phyloP scores from a whole-genome alignment of 192 early-diverging fungal genomes.

The Podila verticillata region DNA sequence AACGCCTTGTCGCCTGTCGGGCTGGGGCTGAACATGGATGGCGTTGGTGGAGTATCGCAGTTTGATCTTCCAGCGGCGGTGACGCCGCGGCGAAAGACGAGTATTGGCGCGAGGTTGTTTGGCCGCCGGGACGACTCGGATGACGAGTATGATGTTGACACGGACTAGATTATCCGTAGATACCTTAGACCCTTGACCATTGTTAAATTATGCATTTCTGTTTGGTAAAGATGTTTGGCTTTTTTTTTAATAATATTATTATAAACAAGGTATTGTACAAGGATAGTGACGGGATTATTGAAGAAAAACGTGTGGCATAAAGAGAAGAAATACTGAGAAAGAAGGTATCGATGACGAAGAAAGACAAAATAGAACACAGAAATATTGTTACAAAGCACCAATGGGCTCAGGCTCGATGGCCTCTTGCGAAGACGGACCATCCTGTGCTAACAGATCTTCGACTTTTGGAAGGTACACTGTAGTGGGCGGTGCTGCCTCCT shows the following conservation, averaged over 20 bases:
- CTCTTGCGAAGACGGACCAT: not conserved
- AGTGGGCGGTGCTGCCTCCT: no score
- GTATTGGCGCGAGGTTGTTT: not conserved
- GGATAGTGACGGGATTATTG: no score
- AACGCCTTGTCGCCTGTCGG: no score
- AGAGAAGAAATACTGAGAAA: no score
- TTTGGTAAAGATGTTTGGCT: no score
- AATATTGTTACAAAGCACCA: conserved; percentile 12
- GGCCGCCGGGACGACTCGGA: not conserved
- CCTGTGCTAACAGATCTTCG: not conserved
- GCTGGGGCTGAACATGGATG: no score
- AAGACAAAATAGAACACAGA: not conserved
- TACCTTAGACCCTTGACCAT: no score
- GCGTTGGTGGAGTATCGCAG: no score
- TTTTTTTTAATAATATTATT: no score
- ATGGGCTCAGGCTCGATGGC: not conserved
- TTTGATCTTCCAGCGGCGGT: not conserved
- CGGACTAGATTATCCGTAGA: not conserved
- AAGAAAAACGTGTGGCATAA: no score
- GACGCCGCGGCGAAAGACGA: not conserved
- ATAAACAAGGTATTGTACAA: no score
- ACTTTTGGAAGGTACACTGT: not conserved
- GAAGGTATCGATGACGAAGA: not conserved
- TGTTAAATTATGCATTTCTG: no score
- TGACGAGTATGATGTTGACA: not conserved